Conservation (phyloP, 495 filamentous ascomycete genomes). For the Aspergillus ellipticus region DNA sequence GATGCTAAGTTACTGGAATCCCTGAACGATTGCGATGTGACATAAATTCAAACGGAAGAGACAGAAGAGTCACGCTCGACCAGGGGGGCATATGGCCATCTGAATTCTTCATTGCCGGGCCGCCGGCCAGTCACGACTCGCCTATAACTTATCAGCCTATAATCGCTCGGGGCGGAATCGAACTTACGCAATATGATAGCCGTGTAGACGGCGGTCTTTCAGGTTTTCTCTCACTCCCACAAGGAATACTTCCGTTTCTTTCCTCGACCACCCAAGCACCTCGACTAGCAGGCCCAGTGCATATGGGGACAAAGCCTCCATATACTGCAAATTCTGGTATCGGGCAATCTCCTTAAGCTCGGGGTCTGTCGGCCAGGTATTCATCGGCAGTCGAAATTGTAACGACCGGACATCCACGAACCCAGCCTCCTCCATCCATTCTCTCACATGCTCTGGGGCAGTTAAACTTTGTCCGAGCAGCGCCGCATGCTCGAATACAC, state of each 20-base stretch:
- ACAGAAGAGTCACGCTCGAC: too few species aligned
- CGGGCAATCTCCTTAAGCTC: slow-evolving; percentile 46
- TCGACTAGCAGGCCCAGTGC: slow-evolving; percentile 48
- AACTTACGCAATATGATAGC: slow-evolving; percentile 1
- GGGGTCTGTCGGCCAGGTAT: slow-evolving; percentile 24
- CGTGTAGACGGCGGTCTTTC: slow-evolving; percentile 20
- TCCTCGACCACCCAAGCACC: slow-evolving; percentile 51
- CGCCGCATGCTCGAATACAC: slow-evolving; percentile 12
- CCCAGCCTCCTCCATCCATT: slow-evolving; percentile 28
- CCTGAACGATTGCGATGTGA: too few species aligned
- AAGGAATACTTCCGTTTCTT: slow-evolving; percentile 55
- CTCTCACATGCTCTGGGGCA: slow-evolving; percentile 25
- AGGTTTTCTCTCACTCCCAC: slow-evolving; percentile 51
- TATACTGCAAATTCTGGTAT: slow-evolving; percentile 38
- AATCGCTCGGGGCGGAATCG: not conserved
- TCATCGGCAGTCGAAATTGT: slow-evolving; percentile 23
- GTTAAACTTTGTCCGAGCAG: slow-evolving; percentile 28
- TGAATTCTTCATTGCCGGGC: not conserved
- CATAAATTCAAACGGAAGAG: too few species aligned
- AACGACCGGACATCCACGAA: slow-evolving; percentile 31
- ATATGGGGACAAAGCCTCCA: slow-evolving; percentile 41
- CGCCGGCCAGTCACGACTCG: not conserved
- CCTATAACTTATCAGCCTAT: not conserved
- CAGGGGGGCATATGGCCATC: too few species aligned
- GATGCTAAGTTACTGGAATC: too few species aligned